A percentile compares a stretch with the other conserved stretches of the same genome.
phyloP scores from a whole-genome alignment of 345 rosid genomes.

The Brassica napus region Da-Ae NC_063443.1:8687501-8688000 shows the following conservation, averaged over 20 bases:
- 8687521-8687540: too few species aligned
- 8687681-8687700: not conserved
- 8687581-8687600: too few species aligned
- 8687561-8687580: too few species aligned
- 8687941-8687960: constrained; percentile 34
- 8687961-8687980: too few species aligned
- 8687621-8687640: too few species aligned
- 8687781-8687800: not conserved
- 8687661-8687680: not conserved
- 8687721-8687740: not conserved
- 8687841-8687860: constrained; percentile 11
- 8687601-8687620: too few species aligned
- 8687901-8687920: constrained; percentile 20
- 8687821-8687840: not conserved
- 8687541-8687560: too few species aligned
- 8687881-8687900: constrained; percentile 34
- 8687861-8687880: constrained; percentile 30
- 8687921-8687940: constrained; percentile 36
- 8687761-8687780: not conserved
- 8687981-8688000: too few species aligned
- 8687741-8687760: not conserved
- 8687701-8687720: not conserved
- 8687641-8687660: too few species aligned
- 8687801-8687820: not conserved
- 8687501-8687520: too few species aligned